Base-by-base conservation (phyloP, 1,284 basidiomycete species). In the Ustilago xerochloae region DNA sequence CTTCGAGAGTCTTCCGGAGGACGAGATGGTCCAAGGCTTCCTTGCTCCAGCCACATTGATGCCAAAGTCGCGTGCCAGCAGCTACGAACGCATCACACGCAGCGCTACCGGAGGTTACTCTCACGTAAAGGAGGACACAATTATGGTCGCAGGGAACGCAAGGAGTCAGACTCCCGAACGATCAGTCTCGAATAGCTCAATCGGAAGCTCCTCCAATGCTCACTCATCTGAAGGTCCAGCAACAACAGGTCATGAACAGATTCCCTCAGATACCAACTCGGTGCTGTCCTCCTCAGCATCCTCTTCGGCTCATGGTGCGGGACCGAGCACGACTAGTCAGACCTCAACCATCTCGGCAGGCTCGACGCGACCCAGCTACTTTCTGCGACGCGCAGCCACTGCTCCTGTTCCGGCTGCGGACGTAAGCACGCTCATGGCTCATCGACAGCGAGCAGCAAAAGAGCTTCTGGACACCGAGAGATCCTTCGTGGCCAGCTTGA, bases 391-490 rank as follows among this genome's bases (percentile, higher is more conserved):
- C 16, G 59, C 72, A 22, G 72, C 63, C 33, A 75, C 72, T 20
- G 53, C 45, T 15, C 66, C 71, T 24, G 46, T 24, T 0, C 62
- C 57, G 6, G 29, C 52, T 18, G 51, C 49, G 16, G 67, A 70
- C 20, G 2, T 41, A 3, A 29, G 63, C 13, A 32, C 60, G 4
- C 45, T 75, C 32, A 68, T 77, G 56, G 61, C 55, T 20, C 62
- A 59, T 41, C 73, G 78, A 29, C 52, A 67, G 35, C 61, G 71
- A 7, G 47, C 55, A 49, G 72, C 72, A 33, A 72, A 62, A 16
- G 82, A 84, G 64, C 65, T 83, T 33, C 72, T 83, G 43, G 75
- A 80, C 29, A 80, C 82, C 8, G 82, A 84, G 65, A 62, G 78
- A 30, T 58, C 50, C 30, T 84, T 80, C 51, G 78, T 84, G 10